These are phyloP conservation scores for Penicillium waksmanii DNA, from an alignment of 495 filamentous ascomycete species.

Conservation along the genomic window DNA sequence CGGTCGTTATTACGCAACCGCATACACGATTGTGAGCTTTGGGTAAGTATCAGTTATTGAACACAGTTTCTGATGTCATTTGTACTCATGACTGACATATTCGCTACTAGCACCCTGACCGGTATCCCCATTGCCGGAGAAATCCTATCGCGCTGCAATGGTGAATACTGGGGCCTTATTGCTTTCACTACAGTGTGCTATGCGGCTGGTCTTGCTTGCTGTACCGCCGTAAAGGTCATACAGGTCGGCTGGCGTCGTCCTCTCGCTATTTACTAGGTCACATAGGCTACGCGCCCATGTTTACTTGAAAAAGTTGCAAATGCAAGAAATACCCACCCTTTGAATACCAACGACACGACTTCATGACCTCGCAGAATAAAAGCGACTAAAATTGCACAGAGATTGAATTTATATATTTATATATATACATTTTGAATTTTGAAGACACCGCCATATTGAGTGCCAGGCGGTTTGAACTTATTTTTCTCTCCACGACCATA, in stretches of 20 bases:
- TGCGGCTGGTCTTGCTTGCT: slow-evolving; percentile 60
- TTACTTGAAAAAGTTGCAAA: neutral
- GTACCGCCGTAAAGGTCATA: slow-evolving; percentile 62
- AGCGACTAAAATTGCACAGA: neutral
- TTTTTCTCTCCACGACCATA: neutral
- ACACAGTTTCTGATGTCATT: slow-evolving; percentile 18
- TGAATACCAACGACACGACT: neutral
- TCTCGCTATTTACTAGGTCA: slow-evolving; percentile 39
- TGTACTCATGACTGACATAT: slow-evolving; percentile 25
- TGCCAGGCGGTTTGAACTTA: neutral
- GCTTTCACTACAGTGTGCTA: slow-evolving; percentile 70
- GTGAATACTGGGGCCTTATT: slow-evolving; percentile 67
- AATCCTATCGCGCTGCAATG: slow-evolving; percentile 58
- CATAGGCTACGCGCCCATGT: neutral
- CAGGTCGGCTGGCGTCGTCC: slow-evolving; percentile 68
- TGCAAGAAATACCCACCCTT: neutral
- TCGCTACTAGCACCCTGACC: slow-evolving; percentile 61
- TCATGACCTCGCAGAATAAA: neutral
- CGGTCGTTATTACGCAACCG: slow-evolving; percentile 82
- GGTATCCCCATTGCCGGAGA: slow-evolving; percentile 88
- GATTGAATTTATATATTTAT: slow-evolving; percentile 1
- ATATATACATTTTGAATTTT: neutral
- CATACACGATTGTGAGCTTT: slow-evolving; percentile 88
- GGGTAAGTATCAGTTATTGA: slow-evolving; percentile 51
- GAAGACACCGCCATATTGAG: slow-evolving; percentile 3